These are phyloP conservation scores for Cadophora luteo-olivacea DNA, from an alignment of 2,329 filamentous ascomycete genomes.

Conservation along the genomic window DNA sequence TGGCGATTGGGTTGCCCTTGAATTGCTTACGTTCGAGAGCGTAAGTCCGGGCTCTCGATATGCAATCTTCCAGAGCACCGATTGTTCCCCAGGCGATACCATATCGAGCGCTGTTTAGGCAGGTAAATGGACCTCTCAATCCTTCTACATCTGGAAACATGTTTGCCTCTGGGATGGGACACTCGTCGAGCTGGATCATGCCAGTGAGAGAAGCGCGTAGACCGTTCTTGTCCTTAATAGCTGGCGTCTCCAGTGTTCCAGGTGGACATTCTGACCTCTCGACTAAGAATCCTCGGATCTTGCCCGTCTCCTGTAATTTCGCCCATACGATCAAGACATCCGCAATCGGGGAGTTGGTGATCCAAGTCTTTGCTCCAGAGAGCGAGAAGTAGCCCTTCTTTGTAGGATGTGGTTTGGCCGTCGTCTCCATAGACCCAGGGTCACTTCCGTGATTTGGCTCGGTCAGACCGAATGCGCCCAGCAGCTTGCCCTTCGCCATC, in stretches of 20 bases:
- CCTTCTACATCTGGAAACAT: constrained; percentile 95
- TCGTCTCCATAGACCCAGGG: constrained; percentile 88
- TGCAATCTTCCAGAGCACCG: constrained; percentile 91
- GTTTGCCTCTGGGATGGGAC: constrained; percentile 86
- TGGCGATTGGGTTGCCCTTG: constrained; percentile 92
- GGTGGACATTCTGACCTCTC: constrained; percentile 85
- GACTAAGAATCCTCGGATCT: constrained; percentile 91
- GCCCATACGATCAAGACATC: constrained; percentile 91
- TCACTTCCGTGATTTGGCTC: constrained; percentile 95
- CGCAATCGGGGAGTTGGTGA: constrained; percentile 90
- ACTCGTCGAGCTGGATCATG: constrained; percentile 95
- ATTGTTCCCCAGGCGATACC: constrained; percentile 95
- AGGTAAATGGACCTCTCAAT: constrained; percentile 87
- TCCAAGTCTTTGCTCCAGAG: constrained; percentile 91
- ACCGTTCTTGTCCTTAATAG: constrained; percentile 94
- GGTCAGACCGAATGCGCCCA: constrained; percentile 89
- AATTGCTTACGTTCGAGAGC: constrained; percentile 95
- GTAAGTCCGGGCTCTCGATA: constrained; percentile 81
- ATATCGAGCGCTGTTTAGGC: constrained; percentile 90
- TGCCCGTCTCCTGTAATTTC: constrained; percentile 87
- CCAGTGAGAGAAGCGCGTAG: constrained; percentile 92
- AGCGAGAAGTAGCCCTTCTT: constrained; percentile 83
- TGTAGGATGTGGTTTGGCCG: constrained; percentile 81
- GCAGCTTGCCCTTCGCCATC: constrained; percentile 81
- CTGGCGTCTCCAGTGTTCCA: constrained; percentile 88